Conservation (phyloP, 2,329 filamentous ascomycete species). For the Aspergillus costaricaensis region DNA sequence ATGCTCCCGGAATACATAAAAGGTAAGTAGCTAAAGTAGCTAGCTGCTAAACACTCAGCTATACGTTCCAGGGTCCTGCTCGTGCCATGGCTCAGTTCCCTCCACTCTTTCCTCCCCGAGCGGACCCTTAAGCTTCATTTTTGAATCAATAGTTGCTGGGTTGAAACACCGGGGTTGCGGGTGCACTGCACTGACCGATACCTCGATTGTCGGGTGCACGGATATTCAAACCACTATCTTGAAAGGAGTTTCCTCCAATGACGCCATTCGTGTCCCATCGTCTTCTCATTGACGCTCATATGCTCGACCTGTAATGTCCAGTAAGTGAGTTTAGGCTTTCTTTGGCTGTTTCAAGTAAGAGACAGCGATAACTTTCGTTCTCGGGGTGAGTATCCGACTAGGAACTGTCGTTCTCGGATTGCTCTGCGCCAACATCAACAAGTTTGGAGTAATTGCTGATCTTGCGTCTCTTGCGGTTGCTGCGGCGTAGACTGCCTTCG, state of each 20-base stretch:
- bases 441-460: slow-evolving; percentile 35
- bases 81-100: neutral
- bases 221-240: neutral
- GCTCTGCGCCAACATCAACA: slow-evolving; percentile 31
- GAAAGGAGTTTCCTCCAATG: neutral
- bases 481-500: slow-evolving; percentile 18
- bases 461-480: slow-evolving; percentile 30
- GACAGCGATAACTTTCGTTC: neutral
- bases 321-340: neutral
- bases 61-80: neutral
- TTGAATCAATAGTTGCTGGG: neutral
- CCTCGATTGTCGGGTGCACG: neutral
- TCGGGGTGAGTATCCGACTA: neutral
- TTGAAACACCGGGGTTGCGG: neutral
- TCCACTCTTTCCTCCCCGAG: neutral
- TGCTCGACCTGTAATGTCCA: neutral
- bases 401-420: slow-evolving; percentile 23
- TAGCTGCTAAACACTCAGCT: neutral
- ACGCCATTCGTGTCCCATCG: neutral
- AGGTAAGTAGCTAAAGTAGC: neutral
- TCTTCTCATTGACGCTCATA: neutral
- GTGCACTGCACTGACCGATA: no score
- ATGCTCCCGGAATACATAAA: neutral
- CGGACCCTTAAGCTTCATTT: neutral
- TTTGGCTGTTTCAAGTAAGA: neutral